Percentiles rank a stretch among this genome's conserved stretches.
Conservation (phyloP, 805 yeast species). For the Yarrowia divulgata region DNA sequence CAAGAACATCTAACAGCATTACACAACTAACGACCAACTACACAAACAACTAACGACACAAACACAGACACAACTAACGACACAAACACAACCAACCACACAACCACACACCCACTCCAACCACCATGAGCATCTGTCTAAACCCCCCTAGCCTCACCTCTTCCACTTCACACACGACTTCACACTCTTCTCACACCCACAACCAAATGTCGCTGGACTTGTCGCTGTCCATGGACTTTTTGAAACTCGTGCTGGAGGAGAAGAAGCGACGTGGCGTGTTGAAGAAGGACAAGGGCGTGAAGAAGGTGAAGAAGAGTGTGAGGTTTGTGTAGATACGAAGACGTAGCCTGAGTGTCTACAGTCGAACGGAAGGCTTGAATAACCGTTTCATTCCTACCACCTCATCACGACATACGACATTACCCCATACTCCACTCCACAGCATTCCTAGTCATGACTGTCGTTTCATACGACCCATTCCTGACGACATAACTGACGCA, state of each 20-base stretch:
- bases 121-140: conserved; percentile 22
- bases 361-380: too few relatives aligned
- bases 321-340: neutral
- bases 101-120: neutral
- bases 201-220: conserved; percentile 5
- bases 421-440: neutral
- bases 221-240: conserved; percentile 31
- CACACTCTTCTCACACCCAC: neutral
- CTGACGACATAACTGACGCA: too few relatives aligned
- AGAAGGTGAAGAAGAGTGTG: conserved; percentile 29
- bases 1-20: neutral
- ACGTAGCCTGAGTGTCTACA: too few relatives aligned
- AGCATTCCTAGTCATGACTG: too few relatives aligned
- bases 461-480: too few relatives aligned
- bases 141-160: conserved; percentile 4
- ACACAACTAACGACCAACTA: neutral
- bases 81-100: neutral
- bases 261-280: conserved; percentile 27
- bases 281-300: conserved; percentile 16
- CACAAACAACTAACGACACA: neutral
- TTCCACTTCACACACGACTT: too few relatives aligned
- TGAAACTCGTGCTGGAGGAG: conserved; percentile 24
- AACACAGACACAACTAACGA: too few relatives aligned
- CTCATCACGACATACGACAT: neutral
- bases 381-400: too few relatives aligned